Percentiles rank a stretch among this genome's conserved stretches.
Conservation (phyloP, 2,329 filamentous ascomycete species). For the Neobulgaria alba region DNA sequence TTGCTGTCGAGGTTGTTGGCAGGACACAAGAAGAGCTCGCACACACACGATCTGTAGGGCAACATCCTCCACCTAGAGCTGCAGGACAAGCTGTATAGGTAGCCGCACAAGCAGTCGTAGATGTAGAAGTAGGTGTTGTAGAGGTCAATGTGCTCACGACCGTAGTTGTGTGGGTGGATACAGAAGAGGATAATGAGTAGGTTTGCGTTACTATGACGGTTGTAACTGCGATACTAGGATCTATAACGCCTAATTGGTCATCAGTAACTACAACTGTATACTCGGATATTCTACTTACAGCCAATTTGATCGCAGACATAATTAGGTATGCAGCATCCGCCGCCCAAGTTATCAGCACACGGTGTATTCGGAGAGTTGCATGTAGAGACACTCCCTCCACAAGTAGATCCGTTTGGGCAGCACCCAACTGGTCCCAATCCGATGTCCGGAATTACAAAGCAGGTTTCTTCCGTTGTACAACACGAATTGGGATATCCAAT, state of each 20-base stretch:
- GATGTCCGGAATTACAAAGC: constrained; percentile 54
- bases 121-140: constrained; percentile 10
- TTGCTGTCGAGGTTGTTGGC: constrained; percentile 23
- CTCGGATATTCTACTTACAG: constrained; percentile 39
- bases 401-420: constrained; percentile 57
- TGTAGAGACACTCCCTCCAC: constrained; percentile 52
- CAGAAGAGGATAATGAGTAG: constrained; percentile 9
- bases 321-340: constrained; percentile 68
- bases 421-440: constrained; percentile 64
- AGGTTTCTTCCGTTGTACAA: constrained; percentile 58
- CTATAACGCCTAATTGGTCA: constrained; percentile 11
- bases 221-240: constrained; percentile 15
- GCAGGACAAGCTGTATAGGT: constrained; percentile 21
- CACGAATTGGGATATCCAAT: constrained; percentile 65
- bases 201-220: constrained; percentile 13
- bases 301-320: constrained; percentile 59
- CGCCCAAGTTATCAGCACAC: constrained; percentile 57
- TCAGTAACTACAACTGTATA: constrained; percentile 1
- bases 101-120: constrained; percentile 14
- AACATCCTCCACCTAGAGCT: constrained; percentile 25
- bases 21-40: constrained; percentile 26
- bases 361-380: constrained; percentile 55
- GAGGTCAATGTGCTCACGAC: constrained; percentile 9
- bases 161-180: constrained; percentile 27
- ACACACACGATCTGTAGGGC: constrained; percentile 26